Evolutionary conservation across 148 eudicot genomes (phyloP), one percentile per base, ranked within the genome.

Genomic region (Chenopodium album): DNA sequence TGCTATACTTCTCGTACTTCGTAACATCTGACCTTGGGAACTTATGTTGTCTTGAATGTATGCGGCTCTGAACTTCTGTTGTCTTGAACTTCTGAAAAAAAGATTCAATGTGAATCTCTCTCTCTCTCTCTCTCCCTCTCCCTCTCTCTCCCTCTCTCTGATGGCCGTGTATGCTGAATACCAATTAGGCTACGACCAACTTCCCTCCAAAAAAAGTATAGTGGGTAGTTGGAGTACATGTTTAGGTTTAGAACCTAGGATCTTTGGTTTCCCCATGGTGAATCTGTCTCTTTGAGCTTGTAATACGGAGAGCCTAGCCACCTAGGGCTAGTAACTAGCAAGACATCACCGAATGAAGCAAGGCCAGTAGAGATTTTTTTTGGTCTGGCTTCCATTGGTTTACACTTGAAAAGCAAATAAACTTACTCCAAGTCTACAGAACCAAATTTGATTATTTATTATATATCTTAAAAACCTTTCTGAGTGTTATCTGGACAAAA

Each of bases 381-480:
- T 54, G 66, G 29, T 48, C 9, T 59, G 54, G n/a, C 52, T 60
- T 22, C 7, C 76, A 19, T 34, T 19, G 47, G 17, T 20, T 20
- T 9, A 17, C 17, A 11, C 13, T 29, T 10, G 37, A 29, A 68
- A 17, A 46, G 66, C 13, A 75, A 72, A 5, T 47, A 44, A 67
- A 20, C 66, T 65, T 16, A 14, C 16, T 28, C 65, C 62, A 29
- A 10, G 23, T 81, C 65, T 47, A 37, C 73, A 65, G 54, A 65
- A 80, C 60, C 32, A 28, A 41, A n/a, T 81, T 0, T 28, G 41
- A 41, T 4, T 52, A 20, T 4, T 1, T 52, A 46, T 31, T n/a
- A 20, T 52, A 34, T 56, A n/a, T 82, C 23, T 59, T 74, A 68
- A 76, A 70, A 9, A 44, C 56, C 31, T 62, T 63, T 59, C 28